Percentiles rank a stretch among this genome's conserved stretches.
phyloP scores from a whole-genome alignment of 208 protist species.

The Crithidia bombi region DNA sequence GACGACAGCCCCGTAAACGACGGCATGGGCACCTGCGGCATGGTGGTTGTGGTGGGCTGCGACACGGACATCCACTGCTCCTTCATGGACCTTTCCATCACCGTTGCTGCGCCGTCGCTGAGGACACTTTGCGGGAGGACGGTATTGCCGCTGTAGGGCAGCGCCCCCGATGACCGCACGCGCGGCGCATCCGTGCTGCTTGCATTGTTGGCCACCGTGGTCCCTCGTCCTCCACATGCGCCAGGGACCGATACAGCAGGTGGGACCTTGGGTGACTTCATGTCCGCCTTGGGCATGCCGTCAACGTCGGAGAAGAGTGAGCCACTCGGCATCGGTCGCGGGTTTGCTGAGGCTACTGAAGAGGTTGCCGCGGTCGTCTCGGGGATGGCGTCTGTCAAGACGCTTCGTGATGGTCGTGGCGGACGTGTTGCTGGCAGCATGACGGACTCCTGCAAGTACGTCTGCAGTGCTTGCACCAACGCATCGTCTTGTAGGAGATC shows the following conservation, averaged over 20 bases:
- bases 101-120: neutral
- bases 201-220: too few species aligned
- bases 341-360: neutral
- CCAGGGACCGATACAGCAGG: neutral
- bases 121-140: too few species aligned
- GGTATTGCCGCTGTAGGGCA: too few species aligned
- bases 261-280: slow-evolving; percentile 7
- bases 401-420: slow-evolving; percentile 1
- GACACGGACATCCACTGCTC: neutral
- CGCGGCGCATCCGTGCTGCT: slow-evolving; percentile 6
- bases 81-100: neutral
- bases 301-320: neutral
- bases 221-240: neutral
- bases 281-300: neutral
- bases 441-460: slow-evolving; percentile 20
- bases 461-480: slow-evolving; percentile 24
- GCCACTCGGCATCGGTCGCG: neutral
- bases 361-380: neutral
- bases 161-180: neutral
- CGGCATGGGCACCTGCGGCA: slow-evolving; percentile 8
- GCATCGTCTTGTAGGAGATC: slow-evolving; percentile 33
- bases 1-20: slow-evolving; percentile 7
- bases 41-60: neutral
- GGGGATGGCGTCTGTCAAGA: neutral
- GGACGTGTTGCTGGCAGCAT: slow-evolving; percentile 32